Base-by-base conservation (phyloP, 2,329 filamentous ascomycete species). In the Paraphaeosphaeria minitans region DNA sequence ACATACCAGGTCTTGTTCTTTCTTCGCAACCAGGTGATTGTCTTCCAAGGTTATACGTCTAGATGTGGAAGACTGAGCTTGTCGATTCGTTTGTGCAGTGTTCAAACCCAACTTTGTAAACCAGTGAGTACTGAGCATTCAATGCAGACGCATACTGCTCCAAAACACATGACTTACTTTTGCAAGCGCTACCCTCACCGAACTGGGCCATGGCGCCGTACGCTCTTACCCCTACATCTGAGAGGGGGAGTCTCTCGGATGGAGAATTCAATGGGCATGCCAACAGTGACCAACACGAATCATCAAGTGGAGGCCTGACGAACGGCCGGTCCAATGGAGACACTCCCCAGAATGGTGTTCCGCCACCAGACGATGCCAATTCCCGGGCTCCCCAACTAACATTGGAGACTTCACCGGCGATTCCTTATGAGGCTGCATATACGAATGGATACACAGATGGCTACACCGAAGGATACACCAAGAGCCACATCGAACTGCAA, bases 381-480 rank as follows among this genome's bases (percentile, higher is more conserved):
- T 31, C 37, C 9, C 22, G 43, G 10, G 13, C 29, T 13, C 42
- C 52, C 2, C 52, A 46, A 13, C 6, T 46, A 21, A 42, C 37
- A 21, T 14, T 46, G 29, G 41, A 54, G 10, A 46, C 57, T 45
- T 43, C 45, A 13, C 56, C 47, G 27, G 16, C 27, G 19, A 42
- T 42, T 31, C 45, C 46, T 29, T 53, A 35, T 43, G 55, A 33
- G 29, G 48, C 53, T 3, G 48, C 59, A 3, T 64, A 66, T 33
- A 59, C 62, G 29, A 53, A 55, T 47, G 66, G 61, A 7, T 68
- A 65, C 46, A 62, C 55, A 3, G 45, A 65, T 24, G 66, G 66
- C 14, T 68, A 68, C 39, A 65, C 60, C 41, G 64, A 68, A 27
- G 57, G 57, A 37, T 59, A 62, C 31, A 59, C 51, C 1, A 58